Conservation (phyloP, 345 rosid genomes). For the Noccaea caerulescens region DNA sequence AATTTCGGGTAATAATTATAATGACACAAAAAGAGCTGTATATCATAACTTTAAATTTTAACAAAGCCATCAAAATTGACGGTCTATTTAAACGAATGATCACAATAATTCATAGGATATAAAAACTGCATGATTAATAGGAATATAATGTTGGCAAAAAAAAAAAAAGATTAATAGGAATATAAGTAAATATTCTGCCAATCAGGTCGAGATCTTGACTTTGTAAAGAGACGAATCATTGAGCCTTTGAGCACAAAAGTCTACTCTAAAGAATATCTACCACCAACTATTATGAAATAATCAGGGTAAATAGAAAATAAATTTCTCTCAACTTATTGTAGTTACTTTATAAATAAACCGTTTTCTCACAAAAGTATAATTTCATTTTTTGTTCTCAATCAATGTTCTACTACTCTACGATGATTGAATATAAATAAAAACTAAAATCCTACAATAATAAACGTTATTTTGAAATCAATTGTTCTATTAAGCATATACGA, state of each 20-base stretch:
- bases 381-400: background rate
- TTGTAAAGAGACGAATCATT: slow-evolving; percentile 45
- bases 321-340: too few relatives aligned
- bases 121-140: slow-evolving; percentile 34
- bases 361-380: too few relatives aligned
- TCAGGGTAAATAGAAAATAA: background rate
- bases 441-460: background rate
- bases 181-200: slow-evolving; percentile 44
- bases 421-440: background rate
- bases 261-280: slow-evolving; percentile 39
- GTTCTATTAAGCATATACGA: background rate
- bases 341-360: too few relatives aligned
- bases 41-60: slow-evolving; percentile 16
- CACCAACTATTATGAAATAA: slow-evolving; percentile 13
- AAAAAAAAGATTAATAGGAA: slow-evolving; percentile 40
- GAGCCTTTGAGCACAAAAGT: slow-evolving; percentile 46
- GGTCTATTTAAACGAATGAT: slow-evolving; percentile 27
- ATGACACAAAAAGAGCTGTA: slow-evolving; percentile 26
- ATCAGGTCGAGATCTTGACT: slow-evolving; percentile 45
- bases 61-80: slow-evolving; percentile 34
- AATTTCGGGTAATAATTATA: slow-evolving; percentile 35
- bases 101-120: slow-evolving; percentile 4
- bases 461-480: background rate
- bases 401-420: background rate
- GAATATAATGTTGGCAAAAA: too few relatives aligned